Evolutionary conservation across 1,284 basidiomycete species (phyloP), one percentile per base, ranked within the genome.

Genomic region (Puccinia hordei): DNA sequence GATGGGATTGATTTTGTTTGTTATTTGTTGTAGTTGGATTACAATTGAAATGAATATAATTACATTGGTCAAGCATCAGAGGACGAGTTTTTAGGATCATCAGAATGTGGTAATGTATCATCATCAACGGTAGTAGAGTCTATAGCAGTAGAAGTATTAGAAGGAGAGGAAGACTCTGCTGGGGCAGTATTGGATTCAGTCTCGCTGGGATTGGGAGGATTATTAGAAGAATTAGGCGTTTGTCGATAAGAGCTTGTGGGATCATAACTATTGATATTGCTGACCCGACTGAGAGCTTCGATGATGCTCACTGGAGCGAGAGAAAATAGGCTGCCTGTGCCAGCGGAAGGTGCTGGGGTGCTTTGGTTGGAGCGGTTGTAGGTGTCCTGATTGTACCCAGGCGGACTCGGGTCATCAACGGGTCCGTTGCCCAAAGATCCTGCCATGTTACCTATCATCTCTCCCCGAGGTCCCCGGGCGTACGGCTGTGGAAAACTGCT

Each of bases 401-500:
- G 77, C 24, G 77, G 68, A 24, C 27, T 44, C 17, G 53, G 19
- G 24, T 5, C 27, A 51, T 51, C 57, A 2, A 63, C 68, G 22
- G 27, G n/a, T 33, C 46, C 24, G 22, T 44, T 44, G 19, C 44
- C 15, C 38, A 49, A 61, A 33, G 75, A 69, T 19, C 24, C 27
- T 24, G 41, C 8, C 35, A 12, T 63, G 38, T 68, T 68, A 8
- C n/a, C 12, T 22, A 51, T 24, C 24, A 51, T 72, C 49, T 72
- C 41, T 19, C 49, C 71, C 51, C 78, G 22, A 6, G 69, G 10
- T 59, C 51, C 55, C 38, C 57, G 69, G 35, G 69, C 41, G 38
- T 51, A 94, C 77, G 93, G 88, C 82, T 90, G 89, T 1, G 92
- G 92, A 46, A 89, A 87, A 65, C 87, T 86, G 51, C 86, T 87